Percentiles rank a stretch among this genome's conserved stretches.
Evolutionary conservation across 805 yeast genomes (phyloP).

Genomic region (Yarrowia sp.): DNA sequence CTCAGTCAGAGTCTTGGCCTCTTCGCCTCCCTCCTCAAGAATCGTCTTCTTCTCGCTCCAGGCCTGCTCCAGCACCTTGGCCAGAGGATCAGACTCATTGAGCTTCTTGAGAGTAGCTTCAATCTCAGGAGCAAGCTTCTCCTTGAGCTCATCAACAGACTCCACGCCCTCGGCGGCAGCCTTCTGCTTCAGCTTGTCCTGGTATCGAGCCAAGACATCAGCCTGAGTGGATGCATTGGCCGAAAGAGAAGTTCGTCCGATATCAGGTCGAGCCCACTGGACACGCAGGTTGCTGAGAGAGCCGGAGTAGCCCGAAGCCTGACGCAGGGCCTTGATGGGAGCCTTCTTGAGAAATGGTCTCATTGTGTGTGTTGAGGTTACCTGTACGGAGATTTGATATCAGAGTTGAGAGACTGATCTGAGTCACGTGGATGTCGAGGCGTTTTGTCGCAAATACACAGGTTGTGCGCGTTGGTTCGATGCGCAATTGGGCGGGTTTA

Average conservation of each 20-base stretch:
- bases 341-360: constrained; percentile 12
- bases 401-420: not conserved
- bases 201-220: constrained; percentile 42
- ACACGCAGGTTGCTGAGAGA: constrained; percentile 17
- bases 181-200: constrained; percentile 42
- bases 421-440: not conserved
- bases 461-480: not conserved
- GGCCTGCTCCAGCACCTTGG: constrained; percentile 10
- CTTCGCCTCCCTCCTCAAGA: constrained; percentile 27
- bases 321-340: constrained; percentile 3
- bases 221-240: constrained; percentile 30
- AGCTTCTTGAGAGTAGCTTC: constrained; percentile 53
- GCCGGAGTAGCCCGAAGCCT: constrained; percentile 23
- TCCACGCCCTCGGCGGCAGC: constrained; percentile 44
- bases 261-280: constrained; percentile 19
- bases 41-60: not conserved
- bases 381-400: not conserved
- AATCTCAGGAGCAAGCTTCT: constrained; percentile 58
- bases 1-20: constrained; percentile 33
- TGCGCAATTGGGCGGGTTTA: not conserved
- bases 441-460: not conserved
- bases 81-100: constrained; percentile 59
- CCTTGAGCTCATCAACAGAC: constrained; percentile 57
- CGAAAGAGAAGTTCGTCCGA: not conserved
- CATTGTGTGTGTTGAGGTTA: not conserved